phyloP scores from a whole-genome alignment of 768 basidiomycete species.

The Leccinum boreale region DNA sequence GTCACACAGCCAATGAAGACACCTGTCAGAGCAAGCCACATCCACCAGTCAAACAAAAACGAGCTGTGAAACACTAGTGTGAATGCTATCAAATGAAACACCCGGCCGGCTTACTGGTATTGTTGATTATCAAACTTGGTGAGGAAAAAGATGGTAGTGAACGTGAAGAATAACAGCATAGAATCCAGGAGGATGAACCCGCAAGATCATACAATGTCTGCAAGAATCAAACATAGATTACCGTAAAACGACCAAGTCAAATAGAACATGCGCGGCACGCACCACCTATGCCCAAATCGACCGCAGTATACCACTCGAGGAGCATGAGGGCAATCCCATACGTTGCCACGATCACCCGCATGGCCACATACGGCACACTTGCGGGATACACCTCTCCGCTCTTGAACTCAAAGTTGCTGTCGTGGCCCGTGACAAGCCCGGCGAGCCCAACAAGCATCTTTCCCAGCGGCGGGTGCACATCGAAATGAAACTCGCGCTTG shows the following conservation, averaged over 20 bases:
- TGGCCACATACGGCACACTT: slow-evolving; percentile 85
- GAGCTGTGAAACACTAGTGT: slow-evolving; percentile 46
- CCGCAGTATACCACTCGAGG: slow-evolving; percentile 93
- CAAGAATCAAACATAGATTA: not conserved
- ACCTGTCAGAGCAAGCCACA: slow-evolving; percentile 93
- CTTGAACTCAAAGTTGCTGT: slow-evolving; percentile 92
- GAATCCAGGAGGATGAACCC: slow-evolving; percentile 97
- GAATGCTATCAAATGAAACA: not conserved
- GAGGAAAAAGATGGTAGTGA: slow-evolving; percentile 91
- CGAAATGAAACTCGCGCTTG: slow-evolving; percentile 99
- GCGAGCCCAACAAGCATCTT: slow-evolving; percentile 98
- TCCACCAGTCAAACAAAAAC: slow-evolving; percentile 96
- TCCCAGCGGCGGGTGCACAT: slow-evolving; percentile 96
- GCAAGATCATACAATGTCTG: slow-evolving; percentile 97
- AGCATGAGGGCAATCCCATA: slow-evolving; percentile 97
- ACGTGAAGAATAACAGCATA: slow-evolving; percentile 99
- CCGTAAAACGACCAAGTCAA: not conserved
- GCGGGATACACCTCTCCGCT: slow-evolving; percentile 84
- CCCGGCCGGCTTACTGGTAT: slow-evolving; percentile 62
- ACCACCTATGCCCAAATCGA: slow-evolving; percentile 95
- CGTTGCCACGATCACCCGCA: slow-evolving; percentile 91
- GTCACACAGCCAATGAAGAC: slow-evolving; percentile 93
- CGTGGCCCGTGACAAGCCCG: slow-evolving; percentile 86
- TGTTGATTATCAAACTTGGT: slow-evolving; percentile 98
- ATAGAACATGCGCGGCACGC: slow-evolving; percentile 24